Base-by-base conservation (phyloP, 768 basidiomycete genomes). In the Trametes meyenii region DNA sequence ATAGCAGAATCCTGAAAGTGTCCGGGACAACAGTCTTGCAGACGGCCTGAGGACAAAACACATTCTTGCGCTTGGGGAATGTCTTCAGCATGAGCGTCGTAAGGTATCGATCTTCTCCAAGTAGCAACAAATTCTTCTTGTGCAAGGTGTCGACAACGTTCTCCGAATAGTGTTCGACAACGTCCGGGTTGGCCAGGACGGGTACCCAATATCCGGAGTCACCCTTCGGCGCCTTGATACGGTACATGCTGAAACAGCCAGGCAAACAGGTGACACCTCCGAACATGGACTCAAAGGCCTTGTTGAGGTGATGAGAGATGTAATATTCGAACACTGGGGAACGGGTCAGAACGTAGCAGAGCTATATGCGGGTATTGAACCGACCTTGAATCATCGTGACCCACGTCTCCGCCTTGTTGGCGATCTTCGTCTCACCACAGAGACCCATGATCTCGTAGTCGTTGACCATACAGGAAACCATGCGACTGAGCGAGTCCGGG, bases 381-480 rank as follows among this genome's bases (percentile, higher is more conserved):
- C 48, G 58, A 96, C 96, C 96, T 83, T 99, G 97, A 77, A 99
- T 98, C 97, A 99, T 98, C 16, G 96, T 98, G 45, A 98, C 96
- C 80, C 96, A 98, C 12, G 95, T 95, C 72, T 98, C 96, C 16
- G 89, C 88, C 81, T 99, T 99, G 79, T 99, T 99, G 38, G 97
- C 97, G 68, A 99, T 96, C 85, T 99, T 99, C 63, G 97, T 99
- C 79, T 99, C 97, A 26, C 97, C 97, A 71, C 97, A 99, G 24
- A 99, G 81, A 21, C 96, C 97, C 97, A 98, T 98, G 65, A 98
- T 98, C 74, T 98, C 97, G 69, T 88, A 85, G 71, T 99, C 97
- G 70, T 94, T 86, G 29, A 95, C 92, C 95, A 98, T 96, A 69
- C 94, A 96, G 50, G 93, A 89, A 51, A 89, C 88, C 96, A 99